Evolutionary conservation across 805 yeast species (phyloP), one percentile per base, ranked within the genome.

Genomic region (Grigorovia humatica): DNA sequence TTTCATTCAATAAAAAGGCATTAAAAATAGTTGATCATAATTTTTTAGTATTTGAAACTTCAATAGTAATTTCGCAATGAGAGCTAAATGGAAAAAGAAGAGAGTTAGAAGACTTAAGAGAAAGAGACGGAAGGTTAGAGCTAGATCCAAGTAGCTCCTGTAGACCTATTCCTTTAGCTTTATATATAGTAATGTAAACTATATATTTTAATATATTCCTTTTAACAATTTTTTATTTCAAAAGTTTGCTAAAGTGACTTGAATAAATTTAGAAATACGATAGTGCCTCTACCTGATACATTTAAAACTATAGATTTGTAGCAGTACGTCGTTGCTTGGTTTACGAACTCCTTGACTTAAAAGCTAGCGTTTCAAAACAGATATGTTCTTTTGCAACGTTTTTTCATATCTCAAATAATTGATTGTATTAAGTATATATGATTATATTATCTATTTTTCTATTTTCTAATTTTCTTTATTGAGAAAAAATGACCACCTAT

Each of bases 71-170:
- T 23, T 23, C 27, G 69, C 70, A 69, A 86, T 86, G 95, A 85
- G 95, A 83, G 84, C 86, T 79, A 90, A 90, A 85, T 90, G 97
- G 98, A 91, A 96, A 87, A 91, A 91, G 87, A 47, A 47, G 56
- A 51, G 54, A 96, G 96, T 89, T 88, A 95, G 96, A 88, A 88
- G 98, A 88, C 87, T 91, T 74, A 91, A 91, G 88, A 88, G 97
- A 83, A 91, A 91, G 96, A 88, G 98, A 86, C 96, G 98, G 97
- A 91, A 91, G 96, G 96, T 90, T 72, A 88, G 98, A 87, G 98
- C 98, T 79, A 88, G 98, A 87, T 87, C 96, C 81, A 86, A 86
- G 83, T 86, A 85, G 85, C 80, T 85, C 83, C 71, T 68, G 58
- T 48, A 30, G 5, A 41, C 4, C 4, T 13, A 2, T 2, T 12